These are phyloP conservation scores for Cymbopogon citratus DNA, from an alignment of 176 grass and related monocot genomes.

Conservation along the genomic window DNA sequence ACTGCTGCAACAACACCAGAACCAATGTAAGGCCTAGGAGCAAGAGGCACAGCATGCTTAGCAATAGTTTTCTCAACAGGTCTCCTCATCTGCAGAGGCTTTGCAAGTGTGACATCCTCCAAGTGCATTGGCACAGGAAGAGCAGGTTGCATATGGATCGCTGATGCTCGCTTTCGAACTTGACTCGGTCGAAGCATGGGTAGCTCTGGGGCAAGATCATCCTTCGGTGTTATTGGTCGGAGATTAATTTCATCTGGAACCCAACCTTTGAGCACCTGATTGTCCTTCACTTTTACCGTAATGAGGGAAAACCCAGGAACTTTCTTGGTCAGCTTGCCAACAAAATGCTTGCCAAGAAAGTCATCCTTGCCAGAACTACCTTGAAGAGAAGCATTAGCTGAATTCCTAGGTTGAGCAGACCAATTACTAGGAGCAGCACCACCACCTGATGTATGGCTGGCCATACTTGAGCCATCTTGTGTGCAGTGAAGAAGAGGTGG, in stretches of 20 bases:
- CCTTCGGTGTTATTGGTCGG: constrained; percentile 20
- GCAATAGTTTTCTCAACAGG: constrained; percentile 36
- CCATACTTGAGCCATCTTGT: constrained; percentile 16
- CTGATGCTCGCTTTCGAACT: constrained; percentile 36
- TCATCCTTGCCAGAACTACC: constrained; percentile 27
- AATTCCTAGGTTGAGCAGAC: constrained; percentile 3
- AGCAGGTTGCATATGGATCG: constrained; percentile 24
- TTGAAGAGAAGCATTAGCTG: background rate
- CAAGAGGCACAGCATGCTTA: constrained; percentile 17
- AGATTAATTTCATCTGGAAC: constrained; percentile 44
- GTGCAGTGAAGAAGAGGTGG: constrained; percentile 33
- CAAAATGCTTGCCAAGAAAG: constrained; percentile 43
- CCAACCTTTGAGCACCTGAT: constrained; percentile 56
- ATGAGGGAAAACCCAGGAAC: constrained; percentile 41
- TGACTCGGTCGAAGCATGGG: constrained; percentile 35
- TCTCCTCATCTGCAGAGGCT: constrained; percentile 51
- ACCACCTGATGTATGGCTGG: constrained; percentile 12
- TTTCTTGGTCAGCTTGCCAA: constrained; percentile 39
- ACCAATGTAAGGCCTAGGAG: constrained; percentile 26
- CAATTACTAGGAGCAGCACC: background rate
- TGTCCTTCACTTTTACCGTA: constrained; percentile 46
- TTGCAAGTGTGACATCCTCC: constrained; percentile 51
- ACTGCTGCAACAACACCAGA: constrained; percentile 37
- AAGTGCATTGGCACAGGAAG: constrained; percentile 28
- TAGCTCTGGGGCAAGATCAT: constrained; percentile 41